Evolutionary conservation across 768 basidiomycete species (phyloP), one percentile per base, ranked within the genome.

Genomic region (Suillus alpinus): DNA sequence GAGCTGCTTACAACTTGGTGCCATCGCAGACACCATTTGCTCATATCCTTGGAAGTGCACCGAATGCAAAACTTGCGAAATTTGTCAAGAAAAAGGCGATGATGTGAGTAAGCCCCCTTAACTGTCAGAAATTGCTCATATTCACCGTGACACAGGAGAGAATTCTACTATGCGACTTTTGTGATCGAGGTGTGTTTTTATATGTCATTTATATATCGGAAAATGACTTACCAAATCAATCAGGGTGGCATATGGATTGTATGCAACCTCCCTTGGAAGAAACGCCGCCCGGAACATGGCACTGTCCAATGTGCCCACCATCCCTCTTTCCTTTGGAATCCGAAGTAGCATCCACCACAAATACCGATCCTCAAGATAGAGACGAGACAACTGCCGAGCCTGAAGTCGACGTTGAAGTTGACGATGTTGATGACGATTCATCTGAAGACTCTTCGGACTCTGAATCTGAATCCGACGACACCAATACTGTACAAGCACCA

Each of bases 11-110:
- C 75, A 88, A 64, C 80, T 87, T 36, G 74, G 77, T 47, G 77
- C 80, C 56, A 79, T 91, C 55, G 81, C 80, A 18, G 81, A 86
- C 43, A 78, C 81, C n/a, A 78, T 95, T 56, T 79, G 81, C 59
- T 79, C 81, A 31, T 95, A 95, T 71, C 77, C 81, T 16, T 98
- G 95, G 95, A 83, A 84, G 62, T 98, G 95, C 70, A 82, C 86
- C 39, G 92, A 95, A 65, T 97, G 95, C 78, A 97, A 96, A 78
- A 87, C 79, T 60, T 98, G 95, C 72, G 92, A 95, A 76, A 78
- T 93, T 59, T 98, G 95, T 70, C 75, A 82, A 49, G 77, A 86
- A 67, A 94, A 95, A 70, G 92, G 91, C 23, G 89, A 94, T 73
- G 94, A 95, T 74, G 95, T 96, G 76, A 76, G 93, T 79, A 3